Percentiles rank a stretch among this genome's conserved stretches.
Evolutionary conservation across 2,329 filamentous ascomycete genomes (phyloP).

Genomic region (Bipolaris cookei): DNA sequence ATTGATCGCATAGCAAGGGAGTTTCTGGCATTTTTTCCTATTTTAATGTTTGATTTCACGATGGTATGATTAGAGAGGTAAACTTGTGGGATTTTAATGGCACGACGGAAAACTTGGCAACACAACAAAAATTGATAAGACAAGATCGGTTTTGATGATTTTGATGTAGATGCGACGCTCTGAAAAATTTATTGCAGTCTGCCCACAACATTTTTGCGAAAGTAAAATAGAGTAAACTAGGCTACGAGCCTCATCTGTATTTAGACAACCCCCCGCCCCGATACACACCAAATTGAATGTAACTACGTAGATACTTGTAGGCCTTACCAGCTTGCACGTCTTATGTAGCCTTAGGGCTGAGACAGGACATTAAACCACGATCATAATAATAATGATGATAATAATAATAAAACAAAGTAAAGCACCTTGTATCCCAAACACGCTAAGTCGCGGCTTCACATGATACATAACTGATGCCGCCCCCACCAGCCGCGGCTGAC

Average conservation of each 20-base stretch:
- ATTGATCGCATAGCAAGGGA: neutral
- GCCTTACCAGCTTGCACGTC: too few relatives aligned
- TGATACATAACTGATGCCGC: conserved; percentile 11
- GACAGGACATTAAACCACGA: too few relatives aligned
- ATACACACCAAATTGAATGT: too few relatives aligned
- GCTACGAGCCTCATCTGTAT: too few relatives aligned
- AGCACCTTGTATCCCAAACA: conserved; percentile 6
- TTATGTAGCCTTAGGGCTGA: too few relatives aligned
- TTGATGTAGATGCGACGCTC: neutral
- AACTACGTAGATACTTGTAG: too few relatives aligned
- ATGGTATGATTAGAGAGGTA: neutral
- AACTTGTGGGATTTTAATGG: neutral
- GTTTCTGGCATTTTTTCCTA: neutral
- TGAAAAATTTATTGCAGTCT: neutral
- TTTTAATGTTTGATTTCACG: neutral
- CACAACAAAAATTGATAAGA: neutral
- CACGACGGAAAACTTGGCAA: neutral
- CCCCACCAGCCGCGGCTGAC: conserved; percentile 18
- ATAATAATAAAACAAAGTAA: neutral
- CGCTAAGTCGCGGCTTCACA: conserved; percentile 19
- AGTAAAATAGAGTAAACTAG: neutral
- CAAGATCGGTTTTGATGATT: neutral
- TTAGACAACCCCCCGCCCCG: too few relatives aligned
- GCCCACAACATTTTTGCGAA: too few relatives aligned
- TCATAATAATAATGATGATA: too few relatives aligned